Evolutionary conservation across 306 rosid species (phyloP).

Genomic region (Astragalus glycyphyllos): DNA sequence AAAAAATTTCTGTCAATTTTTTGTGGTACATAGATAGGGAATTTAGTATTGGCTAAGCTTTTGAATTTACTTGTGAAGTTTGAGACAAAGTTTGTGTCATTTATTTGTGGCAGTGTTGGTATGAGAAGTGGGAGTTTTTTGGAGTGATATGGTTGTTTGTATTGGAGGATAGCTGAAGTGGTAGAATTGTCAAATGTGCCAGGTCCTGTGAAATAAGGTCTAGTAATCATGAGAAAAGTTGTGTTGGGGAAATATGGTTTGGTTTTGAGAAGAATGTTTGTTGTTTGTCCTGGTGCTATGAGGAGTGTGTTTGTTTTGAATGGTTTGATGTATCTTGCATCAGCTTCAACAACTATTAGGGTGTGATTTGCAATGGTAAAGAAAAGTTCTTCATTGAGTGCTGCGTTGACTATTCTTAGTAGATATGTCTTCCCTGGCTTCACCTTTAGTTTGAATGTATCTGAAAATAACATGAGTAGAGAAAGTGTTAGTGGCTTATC

Average conservation of each 20-base stretch:
- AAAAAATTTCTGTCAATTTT: constrained; percentile 61
- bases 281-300: constrained; percentile 82
- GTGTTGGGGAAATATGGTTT: constrained; percentile 61
- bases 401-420: constrained; percentile 82
- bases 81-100: constrained; percentile 67
- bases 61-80: constrained; percentile 56
- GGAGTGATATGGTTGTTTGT: constrained; percentile 33
- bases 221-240: constrained; percentile 65
- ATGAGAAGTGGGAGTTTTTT: constrained; percentile 46
- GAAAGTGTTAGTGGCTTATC: neutral
- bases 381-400: constrained; percentile 89
- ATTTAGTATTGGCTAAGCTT: constrained; percentile 59
- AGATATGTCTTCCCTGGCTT: constrained; percentile 78
- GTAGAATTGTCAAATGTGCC: constrained; percentile 83
- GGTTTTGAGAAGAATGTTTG: constrained; percentile 67
- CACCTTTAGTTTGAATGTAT: constrained; percentile 75
- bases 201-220: constrained; percentile 66
- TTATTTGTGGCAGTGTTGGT: constrained; percentile 71
- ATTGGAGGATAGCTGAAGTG: constrained; percentile 64
- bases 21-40: constrained; percentile 73
- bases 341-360: constrained; percentile 74
- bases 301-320: constrained; percentile 55
- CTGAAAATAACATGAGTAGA: constrained; percentile 45
- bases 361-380: constrained; percentile 76
- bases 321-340: constrained; percentile 77